These are phyloP conservation scores for Hanseniaspora singularis DNA, from an alignment of 805 yeast genomes.

Conservation along the genomic window DNA sequence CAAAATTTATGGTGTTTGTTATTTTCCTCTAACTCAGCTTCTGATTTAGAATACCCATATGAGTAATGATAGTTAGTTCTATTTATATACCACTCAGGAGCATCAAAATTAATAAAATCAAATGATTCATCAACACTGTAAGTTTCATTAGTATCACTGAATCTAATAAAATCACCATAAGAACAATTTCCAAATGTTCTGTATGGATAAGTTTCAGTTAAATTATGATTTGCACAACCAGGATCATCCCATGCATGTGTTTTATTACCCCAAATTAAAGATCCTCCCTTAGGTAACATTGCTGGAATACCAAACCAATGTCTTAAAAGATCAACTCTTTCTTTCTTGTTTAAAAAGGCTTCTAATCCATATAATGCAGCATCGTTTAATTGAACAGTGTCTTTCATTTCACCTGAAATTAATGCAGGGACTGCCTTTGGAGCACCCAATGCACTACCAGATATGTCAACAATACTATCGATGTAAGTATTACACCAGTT, in stretches of 20 bases:
- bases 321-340: conserved; percentile 72
- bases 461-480: conserved; percentile 70
- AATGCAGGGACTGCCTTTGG: conserved; percentile 89
- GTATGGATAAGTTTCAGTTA: conserved; percentile 10
- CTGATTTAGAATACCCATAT: conserved; percentile 55
- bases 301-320: conserved; percentile 91
- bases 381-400: conserved; percentile 86
- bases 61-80: conserved; percentile 64
- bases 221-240: conserved; percentile 9
- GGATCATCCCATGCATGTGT: conserved; percentile 59
- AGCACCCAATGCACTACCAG: conserved; percentile 86
- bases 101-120: conserved; percentile 46
- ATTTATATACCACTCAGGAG: conserved; percentile 67
- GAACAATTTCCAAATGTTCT: conserved; percentile 31
- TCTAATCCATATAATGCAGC: conserved; percentile 90
- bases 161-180: conserved; percentile 65
- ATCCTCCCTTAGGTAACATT: conserved; percentile 95
- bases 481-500: conserved; percentile 79
- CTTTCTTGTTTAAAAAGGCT: conserved; percentile 80
- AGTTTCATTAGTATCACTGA: conserved; percentile 42
- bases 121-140: conserved; percentile 58
- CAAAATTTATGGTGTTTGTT: conserved; percentile 67
- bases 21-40: conserved; percentile 49
- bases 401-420: conserved; percentile 96
- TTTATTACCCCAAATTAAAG: conserved; percentile 71